phyloP scores from a whole-genome alignment of 2,329 filamentous ascomycete species.

The Fusarium tricinctum region DNA sequence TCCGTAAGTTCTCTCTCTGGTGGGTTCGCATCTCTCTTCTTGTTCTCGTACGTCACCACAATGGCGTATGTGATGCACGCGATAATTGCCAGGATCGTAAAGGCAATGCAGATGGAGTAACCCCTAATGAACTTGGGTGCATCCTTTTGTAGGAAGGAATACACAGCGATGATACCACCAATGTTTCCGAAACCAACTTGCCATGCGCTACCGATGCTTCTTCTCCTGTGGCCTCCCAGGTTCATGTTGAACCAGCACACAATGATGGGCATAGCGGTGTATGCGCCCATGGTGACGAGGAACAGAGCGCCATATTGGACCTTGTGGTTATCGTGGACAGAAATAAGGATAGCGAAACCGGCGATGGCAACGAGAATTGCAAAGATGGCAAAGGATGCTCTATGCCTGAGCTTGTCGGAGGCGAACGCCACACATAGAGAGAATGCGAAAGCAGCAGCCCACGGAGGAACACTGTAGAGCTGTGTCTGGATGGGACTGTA shows the following conservation, averaged over 20 bases:
- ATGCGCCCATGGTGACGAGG: slow-evolving; percentile 82
- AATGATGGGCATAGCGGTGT: slow-evolving; percentile 90
- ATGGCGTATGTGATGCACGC: slow-evolving; percentile 72
- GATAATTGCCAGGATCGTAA: slow-evolving; percentile 76
- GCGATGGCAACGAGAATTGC: slow-evolving; percentile 77
- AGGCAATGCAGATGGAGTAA: slow-evolving; percentile 82
- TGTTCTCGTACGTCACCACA: slow-evolving; percentile 72
- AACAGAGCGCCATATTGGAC: slow-evolving; percentile 86
- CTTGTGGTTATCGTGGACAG: slow-evolving; percentile 74
- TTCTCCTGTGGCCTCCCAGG: slow-evolving; percentile 77
- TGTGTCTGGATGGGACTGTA: slow-evolving; percentile 72
- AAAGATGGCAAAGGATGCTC: slow-evolving; percentile 79
- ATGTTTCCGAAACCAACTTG: slow-evolving; percentile 85
- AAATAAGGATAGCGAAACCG: slow-evolving; percentile 82
- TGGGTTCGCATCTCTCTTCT: slow-evolving; percentile 66
- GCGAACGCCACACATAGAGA: slow-evolving; percentile 80
- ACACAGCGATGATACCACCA: slow-evolving; percentile 83
- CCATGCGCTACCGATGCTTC: slow-evolving; percentile 80
- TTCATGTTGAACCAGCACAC: slow-evolving; percentile 90
- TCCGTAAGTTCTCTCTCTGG: slow-evolving; percentile 64
- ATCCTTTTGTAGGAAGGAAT: slow-evolving; percentile 75
- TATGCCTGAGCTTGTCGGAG: slow-evolving; percentile 80
- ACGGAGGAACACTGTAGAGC: slow-evolving; percentile 70
- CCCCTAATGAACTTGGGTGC: slow-evolving; percentile 78
- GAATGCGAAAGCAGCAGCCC: slow-evolving; percentile 80